phyloP scores from a whole-genome alignment of 148 eudicot species.

The Rhododendron williamsianum region DNA sequence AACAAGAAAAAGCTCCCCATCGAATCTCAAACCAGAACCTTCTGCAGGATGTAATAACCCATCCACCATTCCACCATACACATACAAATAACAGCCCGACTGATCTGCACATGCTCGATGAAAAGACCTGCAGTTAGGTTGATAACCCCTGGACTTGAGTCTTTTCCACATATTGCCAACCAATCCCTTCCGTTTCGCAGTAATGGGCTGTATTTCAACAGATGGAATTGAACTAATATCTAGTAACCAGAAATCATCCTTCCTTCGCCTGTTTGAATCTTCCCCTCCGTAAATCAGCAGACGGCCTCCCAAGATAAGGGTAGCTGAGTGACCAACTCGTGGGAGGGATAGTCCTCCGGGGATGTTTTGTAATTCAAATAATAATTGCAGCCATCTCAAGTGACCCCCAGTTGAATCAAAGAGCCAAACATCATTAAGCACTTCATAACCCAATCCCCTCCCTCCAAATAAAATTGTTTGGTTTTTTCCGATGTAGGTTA shows the following conservation, averaged over 20 bases:
- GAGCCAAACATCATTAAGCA: slow-evolving; percentile 79
- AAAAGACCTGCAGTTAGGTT: slow-evolving; percentile 71
- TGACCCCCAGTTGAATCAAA: slow-evolving; percentile 50
- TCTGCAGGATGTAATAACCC: slow-evolving; percentile 57
- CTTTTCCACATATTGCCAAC: slow-evolving; percentile 59
- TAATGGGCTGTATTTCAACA: slow-evolving; percentile 23
- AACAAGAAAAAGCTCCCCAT: slow-evolving; percentile 69
- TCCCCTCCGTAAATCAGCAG: slow-evolving; percentile 93
- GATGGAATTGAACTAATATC: slow-evolving; percentile 50
- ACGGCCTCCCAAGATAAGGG: slow-evolving; percentile 61
- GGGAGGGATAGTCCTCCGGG: slow-evolving; percentile 68
- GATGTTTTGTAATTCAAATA: slow-evolving; percentile 39
- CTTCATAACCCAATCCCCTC: slow-evolving; percentile 77
- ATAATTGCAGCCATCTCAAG: slow-evolving; percentile 57
- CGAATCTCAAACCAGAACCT: slow-evolving; percentile 60
- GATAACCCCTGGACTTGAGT: slow-evolving; percentile 47
- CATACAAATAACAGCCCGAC: slow-evolving; percentile 65
- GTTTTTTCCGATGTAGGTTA: slow-evolving; percentile 50
- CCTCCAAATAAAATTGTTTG: slow-evolving; percentile 81
- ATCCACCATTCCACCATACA: slow-evolving; percentile 93
- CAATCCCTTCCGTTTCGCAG: slow-evolving; percentile 19
- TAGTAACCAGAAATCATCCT: slow-evolving; percentile 82
- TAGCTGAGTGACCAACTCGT: slow-evolving; percentile 94
- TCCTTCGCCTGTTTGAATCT: slow-evolving; percentile 68
- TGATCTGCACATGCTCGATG: slow-evolving; percentile 79